phyloP scores from a whole-genome alignment of 1,284 basidiomycete genomes.

The Ganoderma resinaceum region DNA sequence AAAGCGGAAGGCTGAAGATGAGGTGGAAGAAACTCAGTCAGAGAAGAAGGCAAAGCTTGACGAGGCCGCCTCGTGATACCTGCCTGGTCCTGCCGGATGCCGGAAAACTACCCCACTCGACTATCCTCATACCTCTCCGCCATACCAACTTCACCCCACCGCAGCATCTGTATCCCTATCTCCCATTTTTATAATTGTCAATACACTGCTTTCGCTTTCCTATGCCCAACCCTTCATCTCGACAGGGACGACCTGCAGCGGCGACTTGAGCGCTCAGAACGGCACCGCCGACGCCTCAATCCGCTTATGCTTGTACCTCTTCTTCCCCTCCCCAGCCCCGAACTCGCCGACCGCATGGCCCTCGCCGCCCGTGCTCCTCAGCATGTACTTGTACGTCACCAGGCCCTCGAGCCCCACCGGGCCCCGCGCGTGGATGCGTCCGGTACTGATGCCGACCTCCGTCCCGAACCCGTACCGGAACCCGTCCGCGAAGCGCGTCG shows the following conservation, averaged over 20 bases:
- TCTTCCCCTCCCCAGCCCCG: conserved; percentile 75
- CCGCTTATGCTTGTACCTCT: conserved; percentile 74
- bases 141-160: conserved; percentile 1
- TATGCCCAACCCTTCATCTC: background rate
- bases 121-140: background rate
- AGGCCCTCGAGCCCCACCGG: conserved; percentile 96
- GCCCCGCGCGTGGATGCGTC: conserved; percentile 95
- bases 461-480: conserved; percentile 98
- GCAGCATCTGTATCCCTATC: conserved; percentile 31
- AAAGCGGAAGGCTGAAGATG: conserved; percentile 78
- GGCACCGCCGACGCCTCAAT: conserved; percentile 58
- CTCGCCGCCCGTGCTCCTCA: conserved; percentile 72
- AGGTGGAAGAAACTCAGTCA: conserved; percentile 48
- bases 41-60: conserved; percentile 77
- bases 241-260: background rate
- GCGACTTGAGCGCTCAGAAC: conserved; percentile 43
- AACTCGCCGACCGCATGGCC: conserved; percentile 89
- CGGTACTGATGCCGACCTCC: conserved; percentile 97
- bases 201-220: conserved; percentile 20
- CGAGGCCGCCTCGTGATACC: conserved; percentile 29
- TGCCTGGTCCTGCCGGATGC: conserved; percentile 15
- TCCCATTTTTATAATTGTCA: conserved; percentile 13
- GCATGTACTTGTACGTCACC: conserved; percentile 94
- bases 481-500: conserved; percentile 96
- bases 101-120: background rate